Evolutionary conservation across 306 rosid genomes (phyloP), one percentile per base, ranked within the genome.

Genomic region (Cicer pinnatifidum): DNA sequence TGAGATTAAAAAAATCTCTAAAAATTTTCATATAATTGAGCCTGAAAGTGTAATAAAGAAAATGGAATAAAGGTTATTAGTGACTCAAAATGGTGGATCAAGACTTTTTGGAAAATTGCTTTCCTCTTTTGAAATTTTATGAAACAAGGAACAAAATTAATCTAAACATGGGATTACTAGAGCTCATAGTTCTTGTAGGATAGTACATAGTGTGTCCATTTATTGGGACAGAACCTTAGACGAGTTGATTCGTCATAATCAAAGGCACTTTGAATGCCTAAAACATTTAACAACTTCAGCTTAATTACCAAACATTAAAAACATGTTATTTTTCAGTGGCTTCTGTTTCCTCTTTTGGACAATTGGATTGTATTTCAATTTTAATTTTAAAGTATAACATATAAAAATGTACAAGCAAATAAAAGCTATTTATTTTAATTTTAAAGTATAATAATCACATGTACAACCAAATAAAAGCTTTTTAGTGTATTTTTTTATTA

Each of bases 331-430:
- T 54, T 80, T 46, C 45, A 35, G 51, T 72, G 72, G 61, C 59
- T 81, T 69, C 17, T 50, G 72, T 65, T 82, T 66, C 72, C 69
- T 59, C 48, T 52, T 80, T 75, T 50, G 50, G 58, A 47, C 62
- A 81, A 69, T 79, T 68, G 63, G 40, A 10, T 51, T 19, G 9
- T 62, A 40, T 63, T 33, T 57, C 28, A 23, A 67, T 63, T 59
- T 17, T 53, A 20, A 20, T 23, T 77, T 69, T 73, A 12, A 78
- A 79, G 79, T 9, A 78, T 65, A 52, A 28, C 35, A 28, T 28
- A 28, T 28, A 28, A 28, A 28, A 28, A 28, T 58, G 20, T 41
- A 62, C 66, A 3, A 17, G 44, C 35, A 28, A 28, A 28, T 28
- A 28, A 28, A 28, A 3, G 35, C 35, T 28, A 3, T 28, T 28